A percentile compares a stretch with the other conserved stretches of the same genome.
Evolutionary conservation across 1,284 basidiomycete genomes (phyloP).

Genomic region (Athelia sp.): DNA sequence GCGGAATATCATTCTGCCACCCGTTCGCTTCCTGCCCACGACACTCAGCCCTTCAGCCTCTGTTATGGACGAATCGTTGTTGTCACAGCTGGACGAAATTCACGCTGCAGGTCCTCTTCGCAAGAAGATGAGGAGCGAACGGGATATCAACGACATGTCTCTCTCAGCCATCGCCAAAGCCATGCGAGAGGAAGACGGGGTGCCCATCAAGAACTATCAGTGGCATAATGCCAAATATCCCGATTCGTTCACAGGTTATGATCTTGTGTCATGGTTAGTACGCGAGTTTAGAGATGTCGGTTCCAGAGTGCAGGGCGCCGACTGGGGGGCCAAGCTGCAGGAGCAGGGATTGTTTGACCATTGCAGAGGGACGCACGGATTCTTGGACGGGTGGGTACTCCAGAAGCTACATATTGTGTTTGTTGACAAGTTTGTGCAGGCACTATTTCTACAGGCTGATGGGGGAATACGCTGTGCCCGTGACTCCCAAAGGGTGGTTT

Average conservation of each 20-base stretch:
- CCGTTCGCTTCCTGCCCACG: slow-evolving; percentile 72
- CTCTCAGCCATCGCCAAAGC: slow-evolving; percentile 62
- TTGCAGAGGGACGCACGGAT: slow-evolving; percentile 70
- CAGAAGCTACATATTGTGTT: slow-evolving; percentile 1
- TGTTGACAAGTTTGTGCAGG: slow-evolving; percentile 29
- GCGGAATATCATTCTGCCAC: slow-evolving; percentile 41
- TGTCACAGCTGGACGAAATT: slow-evolving; percentile 76
- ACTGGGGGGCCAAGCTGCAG: slow-evolving; percentile 71
- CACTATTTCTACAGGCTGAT: slow-evolving; percentile 84
- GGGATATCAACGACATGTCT: slow-evolving; percentile 62
- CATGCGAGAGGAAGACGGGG: slow-evolving; percentile 75
- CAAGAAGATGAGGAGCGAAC: slow-evolving; percentile 75
- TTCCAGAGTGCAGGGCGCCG: slow-evolving; percentile 71
- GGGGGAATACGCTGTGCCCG: slow-evolving; percentile 68
- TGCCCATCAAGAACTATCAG: slow-evolving; percentile 71
- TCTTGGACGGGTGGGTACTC: slow-evolving; percentile 74
- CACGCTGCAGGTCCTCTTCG: slow-evolving; percentile 67
- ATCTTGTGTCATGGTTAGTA: slow-evolving; percentile 84
- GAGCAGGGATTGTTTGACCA: slow-evolving; percentile 83
- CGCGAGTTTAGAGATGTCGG: slow-evolving; percentile 83
- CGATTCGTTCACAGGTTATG: slow-evolving; percentile 82
- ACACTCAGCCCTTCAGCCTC: slow-evolving; percentile 78
- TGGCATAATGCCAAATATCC: slow-evolving; percentile 70
- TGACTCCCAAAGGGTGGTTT: slow-evolving; percentile 70
- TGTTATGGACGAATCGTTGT: slow-evolving; percentile 71